Conservation (phyloP, 257 asterid genomes). For the Anisodus tanguticus region DNA sequence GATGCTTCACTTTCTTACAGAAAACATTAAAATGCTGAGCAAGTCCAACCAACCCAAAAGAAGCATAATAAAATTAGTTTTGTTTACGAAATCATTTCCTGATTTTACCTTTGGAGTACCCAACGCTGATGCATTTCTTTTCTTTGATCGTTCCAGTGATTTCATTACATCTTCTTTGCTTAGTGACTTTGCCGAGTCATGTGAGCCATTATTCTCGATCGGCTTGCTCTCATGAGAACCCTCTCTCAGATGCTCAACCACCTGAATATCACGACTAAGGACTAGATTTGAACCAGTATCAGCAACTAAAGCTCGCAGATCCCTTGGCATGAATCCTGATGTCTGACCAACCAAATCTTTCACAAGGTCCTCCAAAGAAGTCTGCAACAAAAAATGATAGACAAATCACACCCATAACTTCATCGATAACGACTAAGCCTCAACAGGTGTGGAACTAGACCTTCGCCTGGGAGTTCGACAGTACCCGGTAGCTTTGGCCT, state of each 20-base stretch:
- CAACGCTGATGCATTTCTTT: conserved; percentile 92
- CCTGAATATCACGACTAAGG: conserved; percentile 40
- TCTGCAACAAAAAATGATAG: conserved; percentile 50
- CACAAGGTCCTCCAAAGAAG: conserved; percentile 68
- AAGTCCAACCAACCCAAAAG: not conserved
- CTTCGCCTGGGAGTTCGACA: too few species aligned
- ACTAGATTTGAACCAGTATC: conserved; percentile 81
- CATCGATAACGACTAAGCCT: too few species aligned
- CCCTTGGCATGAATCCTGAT: conserved; percentile 97
- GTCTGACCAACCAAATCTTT: conserved; percentile 93
- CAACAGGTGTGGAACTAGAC: too few species aligned
- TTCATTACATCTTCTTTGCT: conserved; percentile 76
- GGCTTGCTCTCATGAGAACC: conserved; percentile 45
- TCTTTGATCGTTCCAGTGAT: conserved; percentile 90
- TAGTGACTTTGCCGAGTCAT: conserved; percentile 44
- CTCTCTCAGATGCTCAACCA: conserved; percentile 43
- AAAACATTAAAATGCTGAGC: not conserved
- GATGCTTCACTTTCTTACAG: not conserved
- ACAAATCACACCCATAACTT: not conserved
- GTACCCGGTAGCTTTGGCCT: too few species aligned
- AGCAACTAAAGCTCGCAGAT: conserved; percentile 80
- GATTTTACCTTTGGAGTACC: conserved; percentile 94
- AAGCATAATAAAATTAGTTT: not conserved
- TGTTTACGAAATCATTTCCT: not conserved
- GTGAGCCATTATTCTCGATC: conserved; percentile 41